Percentiles rank a stretch among this genome's conserved stretches.
These are phyloP conservation scores for Boletus sensibilis DNA, from an alignment of 768 basidiomycete genomes.

Conservation along the genomic window DNA sequence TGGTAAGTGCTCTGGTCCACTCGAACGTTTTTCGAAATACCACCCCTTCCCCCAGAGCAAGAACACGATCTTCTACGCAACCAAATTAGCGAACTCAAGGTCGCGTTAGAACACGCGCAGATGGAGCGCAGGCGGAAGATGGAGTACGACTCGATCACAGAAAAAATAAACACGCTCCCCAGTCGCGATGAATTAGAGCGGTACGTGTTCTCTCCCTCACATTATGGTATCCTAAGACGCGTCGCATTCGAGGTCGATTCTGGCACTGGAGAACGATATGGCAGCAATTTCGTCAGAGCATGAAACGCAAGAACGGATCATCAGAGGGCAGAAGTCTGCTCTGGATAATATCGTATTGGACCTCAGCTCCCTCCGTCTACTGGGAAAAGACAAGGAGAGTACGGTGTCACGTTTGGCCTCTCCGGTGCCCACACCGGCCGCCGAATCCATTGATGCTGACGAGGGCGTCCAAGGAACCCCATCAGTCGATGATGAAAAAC, in stretches of 20 bases:
- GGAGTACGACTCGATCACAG: conserved; percentile 82
- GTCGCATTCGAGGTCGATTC: conserved; percentile 53
- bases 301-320: conserved; percentile 64
- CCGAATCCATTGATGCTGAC: conserved; percentile 36
- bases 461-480: conserved; percentile 22
- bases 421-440: conserved; percentile 48
- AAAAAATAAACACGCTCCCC: conserved; percentile 77
- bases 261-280: conserved; percentile 75
- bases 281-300: conserved; percentile 70
- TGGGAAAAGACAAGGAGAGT: conserved; percentile 66
- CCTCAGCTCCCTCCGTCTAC: conserved; percentile 56
- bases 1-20: conserved; percentile 46
- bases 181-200: conserved; percentile 72
- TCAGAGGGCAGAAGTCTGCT: conserved; percentile 66
- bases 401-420: conserved; percentile 40
- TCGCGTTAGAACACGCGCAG: conserved; percentile 75
- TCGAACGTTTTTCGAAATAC: not conserved
- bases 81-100: conserved; percentile 79
- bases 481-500: conserved; percentile 34
- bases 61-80: conserved; percentile 65
- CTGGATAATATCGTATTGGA: conserved; percentile 65
- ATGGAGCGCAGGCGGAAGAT: conserved; percentile 73
- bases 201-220: conserved; percentile 44
- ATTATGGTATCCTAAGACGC: not conserved
- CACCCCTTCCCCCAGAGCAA: conserved; percentile 44